phyloP scores from a whole-genome alignment of 192 early-diverging fungal genomes.

The Linnemannia elongata region DNA sequence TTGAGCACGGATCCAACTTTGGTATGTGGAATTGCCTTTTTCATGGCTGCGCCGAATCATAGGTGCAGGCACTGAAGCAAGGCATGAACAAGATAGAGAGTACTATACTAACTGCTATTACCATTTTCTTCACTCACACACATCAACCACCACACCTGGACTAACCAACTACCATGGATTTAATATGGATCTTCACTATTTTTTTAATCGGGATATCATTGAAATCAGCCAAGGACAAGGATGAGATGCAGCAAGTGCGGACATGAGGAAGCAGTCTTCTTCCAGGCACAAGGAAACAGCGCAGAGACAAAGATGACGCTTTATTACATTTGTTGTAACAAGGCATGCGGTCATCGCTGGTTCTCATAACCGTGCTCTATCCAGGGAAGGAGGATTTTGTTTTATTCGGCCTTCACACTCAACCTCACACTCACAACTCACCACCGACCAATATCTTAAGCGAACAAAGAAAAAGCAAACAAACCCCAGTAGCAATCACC shows the following conservation, averaged over 20 bases:
- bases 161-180: not conserved
- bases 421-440: not conserved
- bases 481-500: not conserved
- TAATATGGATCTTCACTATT: not conserved
- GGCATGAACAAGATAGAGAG: not conserved
- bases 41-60: not conserved
- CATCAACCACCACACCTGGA: not conserved
- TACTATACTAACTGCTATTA: not conserved
- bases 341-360: conserved; percentile 81
- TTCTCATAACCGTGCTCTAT: conserved; percentile 30
- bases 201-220: not conserved
- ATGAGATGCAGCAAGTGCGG: conserved; percentile 73
- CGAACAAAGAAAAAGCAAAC: not conserved
- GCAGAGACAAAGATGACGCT: conserved; percentile 83
- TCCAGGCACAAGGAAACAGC: conserved; percentile 79
- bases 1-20: conserved; percentile 82
- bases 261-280: conserved; percentile 77
- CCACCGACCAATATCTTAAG: not conserved
- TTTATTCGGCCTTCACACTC: not conserved
- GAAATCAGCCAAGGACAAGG: conserved; percentile 70
- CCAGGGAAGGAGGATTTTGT: not conserved
- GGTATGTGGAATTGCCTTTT: conserved; percentile 46
- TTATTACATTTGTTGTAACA: conserved; percentile 83
- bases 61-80: not conserved
- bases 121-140: not conserved